These are phyloP conservation scores for Chenopodium quinoa DNA, from an alignment of 148 eudicot species.

Conservation along the genomic window DNA sequence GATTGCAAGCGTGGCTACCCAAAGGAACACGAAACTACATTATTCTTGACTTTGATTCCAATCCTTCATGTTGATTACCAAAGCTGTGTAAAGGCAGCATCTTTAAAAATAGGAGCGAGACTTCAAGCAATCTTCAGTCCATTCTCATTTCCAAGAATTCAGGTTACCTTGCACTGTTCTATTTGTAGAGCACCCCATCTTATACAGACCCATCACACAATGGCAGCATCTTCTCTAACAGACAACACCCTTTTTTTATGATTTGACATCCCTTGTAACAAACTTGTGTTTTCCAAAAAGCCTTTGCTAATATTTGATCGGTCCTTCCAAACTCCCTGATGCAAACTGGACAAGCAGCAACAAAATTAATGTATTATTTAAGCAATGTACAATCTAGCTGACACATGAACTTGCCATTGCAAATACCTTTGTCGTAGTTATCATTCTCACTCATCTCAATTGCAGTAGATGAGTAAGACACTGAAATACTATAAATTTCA, in stretches of 20 bases:
- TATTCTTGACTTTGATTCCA: background rate
- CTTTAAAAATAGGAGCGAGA: background rate
- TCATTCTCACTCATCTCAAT: background rate
- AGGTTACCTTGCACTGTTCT: background rate
- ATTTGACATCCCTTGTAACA: background rate
- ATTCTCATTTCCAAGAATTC: background rate
- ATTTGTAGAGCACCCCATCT: slow-evolving; percentile 4
- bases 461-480: background rate
- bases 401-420: background rate
- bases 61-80: background rate
- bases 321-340: slow-evolving; percentile 90
- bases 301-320: slow-evolving; percentile 61
- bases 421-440: background rate
- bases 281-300: background rate
- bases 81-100: slow-evolving; percentile 5
- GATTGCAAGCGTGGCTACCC: background rate
- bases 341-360: slow-evolving; percentile 60
- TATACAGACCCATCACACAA: background rate
- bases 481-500: background rate
- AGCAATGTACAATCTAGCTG: background rate
- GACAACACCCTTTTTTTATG: background rate
- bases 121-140: background rate
- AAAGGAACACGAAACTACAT: background rate
- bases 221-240: slow-evolving; percentile 2
- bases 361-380: background rate